Percentiles rank a stretch among this genome's conserved stretches.
phyloP scores from a whole-genome alignment of 768 basidiomycete genomes.

The Sarcodon aspratus region DNA sequence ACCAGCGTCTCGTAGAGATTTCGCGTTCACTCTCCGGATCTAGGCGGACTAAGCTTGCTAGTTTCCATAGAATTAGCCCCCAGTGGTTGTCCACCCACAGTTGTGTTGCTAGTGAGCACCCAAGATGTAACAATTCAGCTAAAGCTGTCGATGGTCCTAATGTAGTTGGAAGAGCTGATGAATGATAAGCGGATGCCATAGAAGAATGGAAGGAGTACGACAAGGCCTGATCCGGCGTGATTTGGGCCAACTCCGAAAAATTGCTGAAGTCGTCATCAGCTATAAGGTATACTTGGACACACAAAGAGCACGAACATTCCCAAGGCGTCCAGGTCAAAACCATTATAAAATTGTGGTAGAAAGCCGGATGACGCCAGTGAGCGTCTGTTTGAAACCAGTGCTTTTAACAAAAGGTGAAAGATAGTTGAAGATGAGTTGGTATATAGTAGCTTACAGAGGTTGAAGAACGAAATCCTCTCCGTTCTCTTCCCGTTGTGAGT shows the following conservation, averaged over 20 bases:
- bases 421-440: background rate
- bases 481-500: conserved; percentile 9
- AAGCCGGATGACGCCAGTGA: conserved; percentile 9
- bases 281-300: background rate
- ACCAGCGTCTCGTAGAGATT: conserved; percentile 51
- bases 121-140: conserved; percentile 37
- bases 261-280: conserved; percentile 25
- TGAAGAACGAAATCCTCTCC: conserved; percentile 8
- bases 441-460: conserved; percentile 8
- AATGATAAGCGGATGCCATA: conserved; percentile 6
- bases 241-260: conserved; percentile 35
- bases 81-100: conserved; percentile 93
- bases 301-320: conserved; percentile 1
- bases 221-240: conserved; percentile 41
- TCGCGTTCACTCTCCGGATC: conserved; percentile 50
- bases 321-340: conserved; percentile 10
- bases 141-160: conserved; percentile 47
- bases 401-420: conserved; percentile 2
- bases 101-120: conserved; percentile 59
- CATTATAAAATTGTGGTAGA: conserved; percentile 10
- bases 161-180: conserved; percentile 5
- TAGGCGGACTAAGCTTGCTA: conserved; percentile 72
- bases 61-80: conserved; percentile 86
- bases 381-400: conserved; percentile 5
- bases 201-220: conserved; percentile 49